These are phyloP conservation scores for Fusarium austroafricanum DNA, from an alignment of 2,329 filamentous ascomycete species.

Conservation along the genomic window DNA sequence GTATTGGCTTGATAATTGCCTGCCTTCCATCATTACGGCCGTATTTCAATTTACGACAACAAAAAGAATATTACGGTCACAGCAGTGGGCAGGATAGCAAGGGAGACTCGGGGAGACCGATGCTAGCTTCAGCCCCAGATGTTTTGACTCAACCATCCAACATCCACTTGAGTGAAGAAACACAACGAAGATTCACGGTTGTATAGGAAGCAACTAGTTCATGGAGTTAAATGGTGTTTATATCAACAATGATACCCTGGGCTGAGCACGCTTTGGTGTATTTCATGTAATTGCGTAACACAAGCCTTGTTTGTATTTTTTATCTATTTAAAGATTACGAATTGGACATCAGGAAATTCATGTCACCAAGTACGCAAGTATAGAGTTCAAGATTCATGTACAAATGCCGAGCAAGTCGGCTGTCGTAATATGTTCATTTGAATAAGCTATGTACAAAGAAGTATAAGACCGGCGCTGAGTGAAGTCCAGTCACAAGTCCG, in stretches of 20 bases:
- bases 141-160: background rate
- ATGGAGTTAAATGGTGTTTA: background rate
- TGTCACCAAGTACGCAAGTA: background rate
- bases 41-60: slow-evolving; percentile 8
- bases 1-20: slow-evolving; percentile 15
- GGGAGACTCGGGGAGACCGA: background rate
- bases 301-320: background rate
- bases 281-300: background rate
- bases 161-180: background rate
- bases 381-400: background rate
- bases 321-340: background rate
- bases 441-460: slow-evolving; percentile 21
- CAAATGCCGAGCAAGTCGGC: background rate
- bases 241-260: background rate
- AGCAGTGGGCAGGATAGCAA: slow-evolving; percentile 1
- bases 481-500: slow-evolving; percentile 16
- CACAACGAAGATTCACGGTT: background rate
- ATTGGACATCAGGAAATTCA: too few relatives aligned
- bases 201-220: background rate
- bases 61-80: slow-evolving; percentile 3
- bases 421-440: slow-evolving; percentile 8
- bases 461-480: slow-evolving; percentile 4
- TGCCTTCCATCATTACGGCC: slow-evolving; percentile 20
- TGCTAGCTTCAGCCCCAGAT: background rate
- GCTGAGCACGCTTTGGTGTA: background rate